Conservation (phyloP, 441 rosid genomes). For the Aleurites moluccanus region DNA sequence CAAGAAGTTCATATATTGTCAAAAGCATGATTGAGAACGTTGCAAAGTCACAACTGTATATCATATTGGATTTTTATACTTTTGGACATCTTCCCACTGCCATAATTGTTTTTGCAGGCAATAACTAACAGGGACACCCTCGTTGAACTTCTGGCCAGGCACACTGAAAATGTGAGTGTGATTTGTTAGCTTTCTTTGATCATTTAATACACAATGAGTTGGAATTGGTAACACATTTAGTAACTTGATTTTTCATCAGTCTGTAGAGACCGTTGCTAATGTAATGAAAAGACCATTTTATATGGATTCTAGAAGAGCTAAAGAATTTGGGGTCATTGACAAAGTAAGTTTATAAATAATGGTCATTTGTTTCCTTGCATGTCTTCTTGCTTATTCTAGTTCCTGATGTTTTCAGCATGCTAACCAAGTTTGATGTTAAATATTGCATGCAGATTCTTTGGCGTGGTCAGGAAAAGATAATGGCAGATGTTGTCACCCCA, state of each 20-base stretch:
- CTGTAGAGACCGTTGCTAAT: constrained; percentile 61
- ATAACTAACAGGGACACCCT: constrained; percentile 63
- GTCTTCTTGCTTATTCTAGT: neutral
- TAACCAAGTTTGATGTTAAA: neutral
- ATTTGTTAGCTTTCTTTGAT: constrained; percentile 15
- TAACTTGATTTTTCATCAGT: constrained; percentile 37
- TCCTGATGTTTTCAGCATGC: neutral
- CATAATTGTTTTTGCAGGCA: constrained; percentile 46
- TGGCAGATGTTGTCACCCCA: constrained; percentile 58
- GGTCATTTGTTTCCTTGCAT: neutral
- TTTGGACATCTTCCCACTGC: neutral
- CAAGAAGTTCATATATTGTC: neutral
- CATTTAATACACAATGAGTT: neutral
- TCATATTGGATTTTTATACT: neutral
- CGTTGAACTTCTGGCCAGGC: constrained; percentile 75
- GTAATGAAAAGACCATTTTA: constrained; percentile 67
- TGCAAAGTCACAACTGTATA: constrained; percentile 1
- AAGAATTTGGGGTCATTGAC: constrained; percentile 86
- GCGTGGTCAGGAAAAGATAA: constrained; percentile 73
- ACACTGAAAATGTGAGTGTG: constrained; percentile 73
- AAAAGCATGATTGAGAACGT: neutral
- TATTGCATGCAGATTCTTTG: constrained; percentile 55
- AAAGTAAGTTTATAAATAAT: constrained; percentile 39
- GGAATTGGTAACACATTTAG: constrained; percentile 13
- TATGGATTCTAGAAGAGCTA: constrained; percentile 75